A percentile compares a stretch with the other conserved stretches of the same genome.
Evolutionary conservation across 306 rosid species (phyloP).

Genomic region (Pachyrhizus erosus): DNA sequence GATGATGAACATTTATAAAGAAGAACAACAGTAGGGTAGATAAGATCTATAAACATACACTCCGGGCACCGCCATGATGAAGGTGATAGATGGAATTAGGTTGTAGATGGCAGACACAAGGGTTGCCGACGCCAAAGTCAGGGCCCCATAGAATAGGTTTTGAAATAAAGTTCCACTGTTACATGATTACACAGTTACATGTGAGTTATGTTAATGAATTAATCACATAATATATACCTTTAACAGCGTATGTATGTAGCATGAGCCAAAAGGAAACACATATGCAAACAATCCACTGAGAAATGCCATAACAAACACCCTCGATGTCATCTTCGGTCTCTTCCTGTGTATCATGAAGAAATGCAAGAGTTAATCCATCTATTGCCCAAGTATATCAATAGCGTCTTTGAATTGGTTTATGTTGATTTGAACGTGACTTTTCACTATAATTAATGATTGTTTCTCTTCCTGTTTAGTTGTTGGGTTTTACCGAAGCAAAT

Average conservation of each 20-base stretch:
- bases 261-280: not conserved
- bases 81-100: conserved; percentile 48
- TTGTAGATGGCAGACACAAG: conserved; percentile 47
- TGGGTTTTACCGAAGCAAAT: no score
- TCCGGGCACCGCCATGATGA: conserved; percentile 39
- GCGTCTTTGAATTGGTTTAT: no score
- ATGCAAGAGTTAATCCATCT: not conserved
- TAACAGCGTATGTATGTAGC: no score
- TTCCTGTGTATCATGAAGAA: conserved; percentile 33
- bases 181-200: not conserved
- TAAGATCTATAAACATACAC: conserved; percentile 32
- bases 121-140: conserved; percentile 48
- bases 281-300: conserved; percentile 72
- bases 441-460: no score
- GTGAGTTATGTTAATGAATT: not conserved
- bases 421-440: no score
- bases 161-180: conserved; percentile 48
- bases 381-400: no score
- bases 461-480: not conserved
- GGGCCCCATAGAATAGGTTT: conserved; percentile 40
- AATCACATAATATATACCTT: not conserved
- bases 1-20: not conserved
- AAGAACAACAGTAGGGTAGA: not conserved
- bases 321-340: conserved; percentile 60
- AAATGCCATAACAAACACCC: conserved; percentile 55